Evolutionary conservation across 177 flowering plant genomes (phyloP), one percentile per base, ranked within the genome.

Genomic region (Vitis hybrid): DNA sequence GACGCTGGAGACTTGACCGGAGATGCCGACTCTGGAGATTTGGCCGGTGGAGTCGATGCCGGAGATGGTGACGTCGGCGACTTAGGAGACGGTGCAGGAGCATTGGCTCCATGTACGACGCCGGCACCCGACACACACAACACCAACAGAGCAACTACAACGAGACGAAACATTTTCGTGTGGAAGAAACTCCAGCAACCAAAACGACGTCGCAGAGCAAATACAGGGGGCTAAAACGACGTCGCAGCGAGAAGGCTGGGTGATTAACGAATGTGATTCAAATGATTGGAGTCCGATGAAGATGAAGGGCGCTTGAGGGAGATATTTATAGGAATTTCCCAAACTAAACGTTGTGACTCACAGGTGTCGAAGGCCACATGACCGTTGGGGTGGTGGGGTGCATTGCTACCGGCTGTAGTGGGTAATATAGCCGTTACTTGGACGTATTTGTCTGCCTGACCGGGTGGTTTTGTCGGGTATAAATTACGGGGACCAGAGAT

Each of bases 21-120:
- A 58, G 73, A 65, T 5, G 48, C 15, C 3, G 49, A 20, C 39
- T 56, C 9, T 7, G 78, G 64, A 22, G 68, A 14, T 10, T 31
- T 60, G 53, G 56, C 26, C 2, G 71, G 22, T 5, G 68, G 8
- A 16, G 62, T 58, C 26, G 68, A 11, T 7, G 69, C 59, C 48
- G 58, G 19, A 2, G 74, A 50, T 8, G 68, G 59, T 1, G 76
- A 49, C 1, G 62, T 10, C 1, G 74, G 14, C 3, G 67, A 3
- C 19, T 60, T 68, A 0, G 83, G 85, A 1, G 86, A 39, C 0
- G 79, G 70, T 16, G 83, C 66, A 19, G 86, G 86, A 7, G 82
- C 79, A 73, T 68, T 59, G 56, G 69, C 60, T 14, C 59, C 63
- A 59, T 74, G 82, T 14, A 76, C 80, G 11, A 50, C 9, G 10